phyloP scores from a whole-genome alignment of 768 basidiomycete genomes.

The Xanthoconium stramineum region DNA sequence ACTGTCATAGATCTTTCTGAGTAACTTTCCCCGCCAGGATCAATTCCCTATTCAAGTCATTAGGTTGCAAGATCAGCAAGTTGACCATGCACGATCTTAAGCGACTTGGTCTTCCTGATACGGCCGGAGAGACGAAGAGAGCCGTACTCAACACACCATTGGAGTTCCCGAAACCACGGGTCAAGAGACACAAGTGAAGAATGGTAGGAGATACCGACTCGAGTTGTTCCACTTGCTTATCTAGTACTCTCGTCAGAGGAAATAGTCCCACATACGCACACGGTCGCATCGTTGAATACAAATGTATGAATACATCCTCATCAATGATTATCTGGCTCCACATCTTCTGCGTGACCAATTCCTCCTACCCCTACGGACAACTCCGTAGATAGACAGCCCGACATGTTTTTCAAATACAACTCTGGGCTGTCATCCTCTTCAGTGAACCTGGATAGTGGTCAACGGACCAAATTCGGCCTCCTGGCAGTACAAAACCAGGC shows the following conservation, averaged over 20 bases:
- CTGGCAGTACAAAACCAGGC: neutral
- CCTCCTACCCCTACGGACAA: neutral
- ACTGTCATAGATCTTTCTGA: neutral
- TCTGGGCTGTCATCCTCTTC: too few relatives aligned
- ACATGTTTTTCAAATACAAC: neutral
- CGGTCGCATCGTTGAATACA: neutral
- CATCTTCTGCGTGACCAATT: neutral
- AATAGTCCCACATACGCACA: neutral
- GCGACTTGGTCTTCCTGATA: constrained; percentile 62
- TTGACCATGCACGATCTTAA: constrained; percentile 62
- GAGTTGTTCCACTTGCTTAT: neutral
- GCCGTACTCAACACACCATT: constrained; percentile 77
- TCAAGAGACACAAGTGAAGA: constrained; percentile 30
- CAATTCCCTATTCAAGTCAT: constrained; percentile 67
- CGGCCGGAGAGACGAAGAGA: constrained; percentile 59
- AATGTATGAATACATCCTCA: neutral
- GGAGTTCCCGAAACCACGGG: constrained; percentile 68
- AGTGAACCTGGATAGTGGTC: neutral
- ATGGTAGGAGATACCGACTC: neutral
- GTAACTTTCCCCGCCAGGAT: constrained; percentile 38
- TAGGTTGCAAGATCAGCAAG: constrained; percentile 72
- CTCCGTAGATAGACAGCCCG: neutral
- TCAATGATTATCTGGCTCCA: neutral
- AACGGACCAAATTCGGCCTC: neutral
- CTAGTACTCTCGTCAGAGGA: neutral